Percentiles rank a stretch among this genome's conserved stretches.
These are phyloP conservation scores for Hypomontagnella monticulosa DNA, from an alignment of 495 filamentous ascomycete genomes.

Conservation along the genomic window DNA sequence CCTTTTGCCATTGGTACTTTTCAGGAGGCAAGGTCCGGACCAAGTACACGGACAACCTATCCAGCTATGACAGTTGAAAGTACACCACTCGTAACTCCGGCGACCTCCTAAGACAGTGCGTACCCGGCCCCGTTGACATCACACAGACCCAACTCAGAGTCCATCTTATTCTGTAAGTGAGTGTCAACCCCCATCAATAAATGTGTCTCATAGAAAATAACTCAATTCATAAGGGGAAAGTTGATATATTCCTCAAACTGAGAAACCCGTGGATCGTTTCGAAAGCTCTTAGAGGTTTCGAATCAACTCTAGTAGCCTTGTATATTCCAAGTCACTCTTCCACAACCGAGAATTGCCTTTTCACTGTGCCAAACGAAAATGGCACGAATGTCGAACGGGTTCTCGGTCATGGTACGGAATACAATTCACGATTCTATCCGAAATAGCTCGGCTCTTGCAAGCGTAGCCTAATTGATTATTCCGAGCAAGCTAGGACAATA, in stretches of 20 bases:
- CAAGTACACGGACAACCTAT: conserved; percentile 24
- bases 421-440: conserved; percentile 39
- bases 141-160: conserved; percentile 33
- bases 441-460: conserved; percentile 40
- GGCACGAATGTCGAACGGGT: conserved; percentile 42
- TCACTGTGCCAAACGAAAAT: conserved; percentile 37
- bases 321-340: conserved; percentile 34
- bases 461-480: conserved; percentile 14
- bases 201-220: conserved; percentile 40
- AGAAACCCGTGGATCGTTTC: conserved; percentile 11
- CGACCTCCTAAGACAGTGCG: conserved; percentile 38
- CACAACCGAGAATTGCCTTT: conserved; percentile 30
- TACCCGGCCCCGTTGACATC: conserved; percentile 34
- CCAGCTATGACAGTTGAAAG: conserved; percentile 8
- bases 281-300: conserved; percentile 27
- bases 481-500: background rate
- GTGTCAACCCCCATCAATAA: conserved; percentile 33
- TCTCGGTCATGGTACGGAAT: conserved; percentile 33
- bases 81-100: conserved; percentile 34
- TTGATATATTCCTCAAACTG: conserved; percentile 35
- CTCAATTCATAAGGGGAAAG: conserved; percentile 32
- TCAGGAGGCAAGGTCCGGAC: background rate
- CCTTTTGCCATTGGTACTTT: background rate
- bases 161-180: conserved; percentile 20
- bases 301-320: conserved; percentile 9